Conservation (phyloP, 106 monocot species). For the Dendrobium nobile region DNA sequence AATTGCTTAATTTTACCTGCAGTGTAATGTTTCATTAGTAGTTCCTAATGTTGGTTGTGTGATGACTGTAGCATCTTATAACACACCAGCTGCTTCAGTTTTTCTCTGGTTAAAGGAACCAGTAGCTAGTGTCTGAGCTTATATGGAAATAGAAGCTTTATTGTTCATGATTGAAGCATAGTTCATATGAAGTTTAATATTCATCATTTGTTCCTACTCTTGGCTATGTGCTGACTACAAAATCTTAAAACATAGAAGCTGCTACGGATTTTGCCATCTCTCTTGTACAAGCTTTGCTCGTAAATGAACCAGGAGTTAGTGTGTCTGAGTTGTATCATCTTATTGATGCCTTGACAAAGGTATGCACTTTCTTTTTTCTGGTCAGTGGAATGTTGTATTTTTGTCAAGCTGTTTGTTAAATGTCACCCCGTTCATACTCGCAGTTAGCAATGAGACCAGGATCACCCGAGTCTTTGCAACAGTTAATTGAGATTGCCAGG, state of each 20-base stretch:
- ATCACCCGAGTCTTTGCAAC: conserved; percentile 59
- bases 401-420: conserved; percentile 3
- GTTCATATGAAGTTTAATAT: not conserved
- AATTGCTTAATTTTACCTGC: not conserved
- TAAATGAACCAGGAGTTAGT: conserved; percentile 62
- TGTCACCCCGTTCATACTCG: conserved; percentile 10
- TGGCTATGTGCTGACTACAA: not conserved
- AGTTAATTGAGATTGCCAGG: conserved; percentile 67
- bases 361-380: conserved; percentile 8
- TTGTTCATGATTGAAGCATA: not conserved
- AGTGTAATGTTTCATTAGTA: not conserved
- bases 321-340: conserved; percentile 68
- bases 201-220: conserved; percentile 3
- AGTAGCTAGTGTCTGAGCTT: not conserved
- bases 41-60: not conserved
- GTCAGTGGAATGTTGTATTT: not conserved
- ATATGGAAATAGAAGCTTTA: not conserved
- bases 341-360: conserved; percentile 79
- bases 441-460: conserved; percentile 82
- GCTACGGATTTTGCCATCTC: conserved; percentile 82
- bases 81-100: not conserved
- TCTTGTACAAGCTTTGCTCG: conserved; percentile 60
- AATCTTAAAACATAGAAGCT: conserved; percentile 45
- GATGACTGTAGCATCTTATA: not conserved
- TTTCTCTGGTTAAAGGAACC: not conserved